These are phyloP conservation scores for Chrysochromulina parva DNA, from an alignment of 78 protist species.

Conservation along the genomic window DNA sequence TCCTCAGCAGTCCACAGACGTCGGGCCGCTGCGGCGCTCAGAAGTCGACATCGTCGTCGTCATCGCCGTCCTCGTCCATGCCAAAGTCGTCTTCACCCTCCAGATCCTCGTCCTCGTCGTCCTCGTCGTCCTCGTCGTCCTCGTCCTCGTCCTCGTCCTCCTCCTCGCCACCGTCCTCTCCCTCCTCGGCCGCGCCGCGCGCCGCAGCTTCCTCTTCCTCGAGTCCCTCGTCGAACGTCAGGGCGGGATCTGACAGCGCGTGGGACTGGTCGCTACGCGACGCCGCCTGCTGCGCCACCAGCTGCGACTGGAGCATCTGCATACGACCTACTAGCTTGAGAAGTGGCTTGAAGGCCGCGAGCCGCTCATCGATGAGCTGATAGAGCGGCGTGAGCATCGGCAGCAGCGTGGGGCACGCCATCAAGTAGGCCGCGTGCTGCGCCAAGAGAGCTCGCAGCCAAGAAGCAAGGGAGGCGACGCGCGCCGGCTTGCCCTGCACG, in stretches of 20 bases:
- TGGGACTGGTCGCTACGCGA: not conserved
- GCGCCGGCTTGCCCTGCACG: not conserved
- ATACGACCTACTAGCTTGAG: not conserved
- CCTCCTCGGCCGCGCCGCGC: not conserved
- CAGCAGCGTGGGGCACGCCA: not conserved
- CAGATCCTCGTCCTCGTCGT: not conserved
- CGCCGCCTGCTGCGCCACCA: not conserved
- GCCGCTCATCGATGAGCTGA: constrained; percentile 2
- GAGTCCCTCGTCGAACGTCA: not conserved
- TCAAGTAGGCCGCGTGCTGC: not conserved
- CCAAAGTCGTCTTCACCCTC: not conserved
- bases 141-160: not conserved
- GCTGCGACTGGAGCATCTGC: not conserved
- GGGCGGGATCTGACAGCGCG: not conserved
- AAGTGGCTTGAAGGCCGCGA: not conserved
- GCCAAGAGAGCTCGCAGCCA: not conserved
- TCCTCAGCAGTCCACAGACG: too few species aligned
- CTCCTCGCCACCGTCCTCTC: not conserved
- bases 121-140: constrained; percentile 1
- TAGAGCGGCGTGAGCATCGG: not conserved
- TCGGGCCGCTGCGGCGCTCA: not conserved
- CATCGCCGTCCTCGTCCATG: not conserved
- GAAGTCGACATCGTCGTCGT: not conserved
- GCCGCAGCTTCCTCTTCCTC: not conserved
- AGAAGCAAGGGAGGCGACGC: not conserved